phyloP scores from a whole-genome alignment of 306 rosid species.

The Begonia fuchsioides region DNA sequence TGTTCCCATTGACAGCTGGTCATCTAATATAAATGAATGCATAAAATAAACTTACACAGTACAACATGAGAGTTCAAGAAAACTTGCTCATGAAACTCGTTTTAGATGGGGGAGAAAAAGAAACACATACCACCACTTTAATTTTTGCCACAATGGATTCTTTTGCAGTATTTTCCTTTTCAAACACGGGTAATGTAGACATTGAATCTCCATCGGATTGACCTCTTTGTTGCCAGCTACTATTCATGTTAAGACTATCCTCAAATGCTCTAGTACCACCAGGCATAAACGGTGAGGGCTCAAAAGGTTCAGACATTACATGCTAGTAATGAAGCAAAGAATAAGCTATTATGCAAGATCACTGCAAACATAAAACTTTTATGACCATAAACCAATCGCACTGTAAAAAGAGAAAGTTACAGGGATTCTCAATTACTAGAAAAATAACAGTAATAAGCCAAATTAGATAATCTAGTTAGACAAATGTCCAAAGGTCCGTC shows the following conservation, averaged over 20 bases:
- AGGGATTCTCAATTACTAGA: too few species aligned
- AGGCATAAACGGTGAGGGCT: constrained; percentile 84
- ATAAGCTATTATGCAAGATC: constrained; percentile 14
- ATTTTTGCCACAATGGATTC: constrained; percentile 87
- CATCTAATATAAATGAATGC: too few species aligned
- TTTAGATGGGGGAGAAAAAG: constrained; percentile 1
- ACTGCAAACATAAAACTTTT: background rate
- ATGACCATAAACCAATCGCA: too few species aligned
- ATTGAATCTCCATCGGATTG: constrained; percentile 42
- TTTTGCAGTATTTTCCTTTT: constrained; percentile 46
- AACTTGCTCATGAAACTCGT: background rate
- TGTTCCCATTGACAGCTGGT: too few species aligned
- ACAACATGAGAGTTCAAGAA: background rate
- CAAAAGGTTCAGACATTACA: constrained; percentile 75
- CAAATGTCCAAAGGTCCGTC: too few species aligned
- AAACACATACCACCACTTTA: constrained; percentile 98
- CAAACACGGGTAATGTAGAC: constrained; percentile 30
- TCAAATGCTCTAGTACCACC: constrained; percentile 50
- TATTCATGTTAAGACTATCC: constrained; percentile 37
- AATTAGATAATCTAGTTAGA: too few species aligned
- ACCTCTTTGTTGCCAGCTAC: constrained; percentile 39
- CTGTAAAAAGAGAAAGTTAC: too few species aligned
- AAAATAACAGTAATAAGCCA: too few species aligned
- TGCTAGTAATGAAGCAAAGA: constrained; percentile 38
- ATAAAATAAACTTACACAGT: too few species aligned